Percentiles rank a stretch among this genome's conserved stretches.
Evolutionary conservation across 805 yeast species (phyloP).

Genomic region (Clavispora asparagi): DNA sequence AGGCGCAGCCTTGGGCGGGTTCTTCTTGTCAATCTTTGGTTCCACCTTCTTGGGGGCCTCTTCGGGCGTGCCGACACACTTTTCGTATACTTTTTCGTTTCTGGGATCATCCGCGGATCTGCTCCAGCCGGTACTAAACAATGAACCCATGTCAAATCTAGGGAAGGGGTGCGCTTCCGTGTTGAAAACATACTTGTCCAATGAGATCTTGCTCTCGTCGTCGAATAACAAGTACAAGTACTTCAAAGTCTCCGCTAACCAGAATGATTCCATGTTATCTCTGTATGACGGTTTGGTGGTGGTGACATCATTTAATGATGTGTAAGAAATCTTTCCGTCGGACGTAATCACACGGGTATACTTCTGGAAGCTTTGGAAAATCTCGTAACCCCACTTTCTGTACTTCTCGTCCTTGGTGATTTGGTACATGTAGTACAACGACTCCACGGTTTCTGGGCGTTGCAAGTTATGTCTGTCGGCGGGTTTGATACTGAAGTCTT

Average conservation of each 20-base stretch:
- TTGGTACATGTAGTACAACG: conserved; percentile 73
- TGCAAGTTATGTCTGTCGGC: conserved; percentile 80
- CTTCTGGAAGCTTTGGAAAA: conserved; percentile 64
- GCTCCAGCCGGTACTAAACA: conserved; percentile 60
- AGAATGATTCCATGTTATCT: conserved; percentile 86
- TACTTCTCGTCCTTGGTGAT: conserved; percentile 76
- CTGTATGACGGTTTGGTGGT: conserved; percentile 43
- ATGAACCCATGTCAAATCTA: conserved; percentile 46
- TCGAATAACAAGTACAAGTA: conserved; percentile 52
- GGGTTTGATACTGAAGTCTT: conserved; percentile 66
- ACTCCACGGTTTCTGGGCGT: conserved; percentile 92
- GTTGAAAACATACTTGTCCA: conserved; percentile 71
- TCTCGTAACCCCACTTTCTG: conserved; percentile 86
- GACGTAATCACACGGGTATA: conserved; percentile 45
- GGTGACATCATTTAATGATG: conserved; percentile 66
- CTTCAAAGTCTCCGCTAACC: conserved; percentile 92
- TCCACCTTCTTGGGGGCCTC: conserved; percentile 3
- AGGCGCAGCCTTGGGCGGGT: conserved; percentile 38
- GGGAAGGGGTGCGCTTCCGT: conserved; percentile 96
- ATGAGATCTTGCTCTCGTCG: conserved; percentile 55
- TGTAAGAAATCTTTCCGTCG: conserved; percentile 46
- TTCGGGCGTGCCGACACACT: conserved; percentile 13
- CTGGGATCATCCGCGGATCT: conserved; percentile 27
- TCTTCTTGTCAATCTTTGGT: conserved; percentile 22
- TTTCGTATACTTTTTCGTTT: conserved; percentile 5